These are phyloP conservation scores for Flaveria linearis DNA, from an alignment of 129 eudicot species.

Conservation along the genomic window DNA sequence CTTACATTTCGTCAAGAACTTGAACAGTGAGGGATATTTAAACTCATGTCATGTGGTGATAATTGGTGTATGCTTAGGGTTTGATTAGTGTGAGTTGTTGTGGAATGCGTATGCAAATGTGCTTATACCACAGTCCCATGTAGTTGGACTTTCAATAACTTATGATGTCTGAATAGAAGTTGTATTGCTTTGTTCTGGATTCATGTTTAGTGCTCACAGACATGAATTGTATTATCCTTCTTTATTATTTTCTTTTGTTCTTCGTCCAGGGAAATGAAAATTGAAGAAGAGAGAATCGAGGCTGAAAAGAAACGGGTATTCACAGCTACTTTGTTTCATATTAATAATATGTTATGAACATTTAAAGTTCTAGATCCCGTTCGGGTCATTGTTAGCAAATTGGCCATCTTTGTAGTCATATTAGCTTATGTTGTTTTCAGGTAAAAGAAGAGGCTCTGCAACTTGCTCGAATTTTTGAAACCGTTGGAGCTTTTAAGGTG, in stretches of 20 bases:
- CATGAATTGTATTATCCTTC: constrained; percentile 10
- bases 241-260: constrained; percentile 19
- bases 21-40: background rate
- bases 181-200: background rate
- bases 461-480: constrained; percentile 83
- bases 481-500: constrained; percentile 94
- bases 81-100: background rate
- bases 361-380: background rate
- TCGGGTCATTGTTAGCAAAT: background rate
- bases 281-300: constrained; percentile 93
- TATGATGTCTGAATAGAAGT: background rate
- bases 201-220: background rate
- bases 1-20: background rate
- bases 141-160: background rate
- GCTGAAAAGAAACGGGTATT: constrained; percentile 89
- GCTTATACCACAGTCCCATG: background rate
- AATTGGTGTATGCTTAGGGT: constrained; percentile 1
- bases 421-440: constrained; percentile 32
- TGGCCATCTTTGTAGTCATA: constrained; percentile 9
- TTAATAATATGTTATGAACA: background rate
- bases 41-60: background rate
- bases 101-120: background rate
- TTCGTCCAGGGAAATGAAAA: constrained; percentile 85
- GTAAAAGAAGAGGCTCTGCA: constrained; percentile 94
- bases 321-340: constrained; percentile 4